Conservation (phyloP, 257 asterid genomes). For the Cynanchum wilfordii region DNA sequence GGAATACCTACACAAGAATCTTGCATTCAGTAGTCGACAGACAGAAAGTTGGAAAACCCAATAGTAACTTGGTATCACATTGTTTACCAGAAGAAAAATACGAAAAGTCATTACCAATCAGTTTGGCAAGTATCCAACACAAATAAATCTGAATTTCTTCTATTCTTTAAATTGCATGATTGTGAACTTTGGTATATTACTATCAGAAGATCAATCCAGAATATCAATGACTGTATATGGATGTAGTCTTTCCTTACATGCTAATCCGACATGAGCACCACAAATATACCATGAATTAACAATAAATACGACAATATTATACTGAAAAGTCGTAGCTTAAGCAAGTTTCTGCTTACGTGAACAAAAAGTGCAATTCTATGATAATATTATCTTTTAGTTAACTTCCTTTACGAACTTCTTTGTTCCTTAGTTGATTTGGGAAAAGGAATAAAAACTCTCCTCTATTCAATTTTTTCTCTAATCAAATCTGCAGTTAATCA, state of each 20-base stretch:
- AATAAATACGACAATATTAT: background rate
- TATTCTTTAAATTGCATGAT: background rate
- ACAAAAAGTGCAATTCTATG: background rate
- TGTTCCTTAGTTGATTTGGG: background rate
- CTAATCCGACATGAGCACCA: background rate
- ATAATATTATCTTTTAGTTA: background rate
- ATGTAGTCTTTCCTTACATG: background rate
- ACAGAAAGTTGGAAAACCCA: background rate
- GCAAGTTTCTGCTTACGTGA: background rate
- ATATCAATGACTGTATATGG: background rate
- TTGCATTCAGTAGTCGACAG: background rate
- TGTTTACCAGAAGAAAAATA: background rate
- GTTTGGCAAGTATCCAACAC: background rate
- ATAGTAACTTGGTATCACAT: background rate
- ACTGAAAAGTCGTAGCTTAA: background rate
- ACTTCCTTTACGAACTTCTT: background rate
- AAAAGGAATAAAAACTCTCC: background rate
- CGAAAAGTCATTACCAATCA: background rate
- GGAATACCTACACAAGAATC: constrained; percentile 64
- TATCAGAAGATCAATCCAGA: background rate
- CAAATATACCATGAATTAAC: too few species aligned
- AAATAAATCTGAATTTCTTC: background rate
- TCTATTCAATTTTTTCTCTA: background rate
- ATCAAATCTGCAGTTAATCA: background rate
- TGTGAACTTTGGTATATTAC: background rate